phyloP scores from a whole-genome alignment of 116 monocot genomes.

The Zostera marina region DNA sequence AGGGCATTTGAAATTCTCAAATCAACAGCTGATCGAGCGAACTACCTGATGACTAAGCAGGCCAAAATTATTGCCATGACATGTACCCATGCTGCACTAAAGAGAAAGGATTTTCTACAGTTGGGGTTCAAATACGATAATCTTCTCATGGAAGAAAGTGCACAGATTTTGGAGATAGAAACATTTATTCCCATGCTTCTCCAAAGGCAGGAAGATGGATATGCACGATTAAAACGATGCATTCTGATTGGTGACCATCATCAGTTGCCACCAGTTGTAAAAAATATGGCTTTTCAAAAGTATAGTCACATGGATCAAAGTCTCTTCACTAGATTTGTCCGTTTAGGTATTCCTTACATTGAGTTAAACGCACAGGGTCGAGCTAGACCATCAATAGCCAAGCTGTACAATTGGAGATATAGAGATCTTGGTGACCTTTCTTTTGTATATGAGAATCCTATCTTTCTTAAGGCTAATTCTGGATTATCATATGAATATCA shows the following conservation, averaged over 20 bases:
- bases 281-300: conserved; percentile 99
- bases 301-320: conserved; percentile 99
- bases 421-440: conserved; percentile 90
- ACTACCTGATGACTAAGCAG: conserved; percentile 99
- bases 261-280: conserved; percentile 97
- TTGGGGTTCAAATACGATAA: conserved; percentile 96
- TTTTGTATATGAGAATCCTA: conserved; percentile 45
- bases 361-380: conserved; percentile 96
- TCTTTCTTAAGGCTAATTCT: conserved; percentile 85
- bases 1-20: conserved; percentile 94
- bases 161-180: conserved; percentile 96
- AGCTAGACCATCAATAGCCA: conserved; percentile 75
- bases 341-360: conserved; percentile 90
- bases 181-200: conserved; percentile 98
- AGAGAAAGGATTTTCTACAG: conserved; percentile 91
- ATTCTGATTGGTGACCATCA: conserved; percentile 98
- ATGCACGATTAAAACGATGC: conserved; percentile 86
- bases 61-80: conserved; percentile 99
- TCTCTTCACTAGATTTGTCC: conserved; percentile 92
- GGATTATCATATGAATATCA: conserved; percentile 94
- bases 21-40: conserved; percentile 91
- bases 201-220: conserved; percentile 96
- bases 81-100: conserved; percentile 95
- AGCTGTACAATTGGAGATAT: conserved; percentile 96
- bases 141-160: conserved; percentile 99